Evolutionary conservation across 2,329 filamentous ascomycete species (phyloP), one percentile per base, ranked within the genome.

Genomic region (Pleurostoma richardsiae): DNA sequence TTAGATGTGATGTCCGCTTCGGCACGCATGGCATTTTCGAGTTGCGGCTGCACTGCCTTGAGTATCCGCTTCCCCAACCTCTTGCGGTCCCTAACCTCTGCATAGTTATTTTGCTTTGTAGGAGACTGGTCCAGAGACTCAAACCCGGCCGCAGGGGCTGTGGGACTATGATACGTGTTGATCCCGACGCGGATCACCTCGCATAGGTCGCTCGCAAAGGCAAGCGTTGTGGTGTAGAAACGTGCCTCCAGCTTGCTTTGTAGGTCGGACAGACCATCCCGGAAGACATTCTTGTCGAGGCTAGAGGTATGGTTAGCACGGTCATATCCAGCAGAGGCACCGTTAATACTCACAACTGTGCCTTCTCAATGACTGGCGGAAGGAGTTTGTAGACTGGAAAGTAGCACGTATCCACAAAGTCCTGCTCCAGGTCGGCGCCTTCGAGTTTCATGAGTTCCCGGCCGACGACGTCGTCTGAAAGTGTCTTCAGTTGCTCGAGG

Each of bases 1-100:
- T 83, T 85, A 44, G 83, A 79, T 43, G 78, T 83, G 39, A 95
- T 76, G 50, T 94, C 88, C n/a, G 88, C 84, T 64, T 97, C 92
- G 46, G 88, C 88, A 45, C 78, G 79, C 41, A 90, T 69, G 1
- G 90, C 90, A 46, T 80, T 77, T 62, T 96, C 87, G 3, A 96
- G 72, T 40, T 83, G 77, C 10, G 87, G 83, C 62, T 95, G 88
- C 30, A 95, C 78, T 1, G 84, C 82, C 63, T 90, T 95, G 54
- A 95, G 78, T 51, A 96, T 95, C 29, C 90, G 82, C 66, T 95
- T 96, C 28, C 88, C 90, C n/a, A 95, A 72, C 56, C 86, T 87
- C 58, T 88, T 87, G 51, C 87, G 83, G 55, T 95, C 88, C 48
- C 88, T 87, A 50, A 90, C 82, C 57, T 95, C 90, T 49, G 67